These are phyloP conservation scores for Lactifluus echinatus DNA, from an alignment of 768 basidiomycete genomes.

Conservation along the genomic window DNA sequence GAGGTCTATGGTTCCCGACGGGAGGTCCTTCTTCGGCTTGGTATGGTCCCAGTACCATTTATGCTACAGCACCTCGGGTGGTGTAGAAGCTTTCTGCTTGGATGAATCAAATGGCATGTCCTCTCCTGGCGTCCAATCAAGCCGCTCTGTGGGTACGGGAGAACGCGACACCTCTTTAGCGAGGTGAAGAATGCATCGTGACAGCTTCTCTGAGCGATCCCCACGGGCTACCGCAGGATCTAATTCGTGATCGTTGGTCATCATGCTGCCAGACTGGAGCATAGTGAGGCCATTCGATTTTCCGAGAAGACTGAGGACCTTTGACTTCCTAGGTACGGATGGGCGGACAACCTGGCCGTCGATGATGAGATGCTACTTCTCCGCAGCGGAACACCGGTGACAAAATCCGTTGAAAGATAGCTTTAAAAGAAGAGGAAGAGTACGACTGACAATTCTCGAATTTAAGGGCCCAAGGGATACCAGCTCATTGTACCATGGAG, in stretches of 20 bases:
- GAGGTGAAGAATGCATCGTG: conserved; percentile 32
- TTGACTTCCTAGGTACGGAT: conserved; percentile 36
- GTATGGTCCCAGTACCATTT: conserved; percentile 95
- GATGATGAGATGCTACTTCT: conserved; percentile 60
- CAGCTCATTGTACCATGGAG: conserved; percentile 51
- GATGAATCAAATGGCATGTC: not conserved
- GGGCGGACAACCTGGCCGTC: conserved; percentile 31
- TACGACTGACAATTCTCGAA: conserved; percentile 36
- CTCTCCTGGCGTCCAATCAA: conserved; percentile 52
- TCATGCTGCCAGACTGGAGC: conserved; percentile 37
- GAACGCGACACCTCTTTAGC: conserved; percentile 30
- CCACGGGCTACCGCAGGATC: conserved; percentile 40
- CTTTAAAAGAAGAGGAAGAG: conserved; percentile 61
- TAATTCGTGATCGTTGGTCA: conserved; percentile 35
- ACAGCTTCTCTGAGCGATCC: conserved; percentile 29
- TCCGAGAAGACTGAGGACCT: conserved; percentile 39
- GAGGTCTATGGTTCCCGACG: conserved; percentile 72
- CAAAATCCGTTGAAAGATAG: conserved; percentile 55
- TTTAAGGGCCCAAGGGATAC: conserved; percentile 36
- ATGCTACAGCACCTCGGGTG: conserved; percentile 62
- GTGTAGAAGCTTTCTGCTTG: conserved; percentile 21
- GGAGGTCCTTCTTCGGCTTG: conserved; percentile 56
- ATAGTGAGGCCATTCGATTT: conserved; percentile 39
- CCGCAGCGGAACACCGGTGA: conserved; percentile 41
- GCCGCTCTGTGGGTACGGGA: conserved; percentile 31